These are phyloP conservation scores for Omphalotus guepiniiformis DNA, from an alignment of 768 basidiomycete genomes.

Conservation along the genomic window DNA sequence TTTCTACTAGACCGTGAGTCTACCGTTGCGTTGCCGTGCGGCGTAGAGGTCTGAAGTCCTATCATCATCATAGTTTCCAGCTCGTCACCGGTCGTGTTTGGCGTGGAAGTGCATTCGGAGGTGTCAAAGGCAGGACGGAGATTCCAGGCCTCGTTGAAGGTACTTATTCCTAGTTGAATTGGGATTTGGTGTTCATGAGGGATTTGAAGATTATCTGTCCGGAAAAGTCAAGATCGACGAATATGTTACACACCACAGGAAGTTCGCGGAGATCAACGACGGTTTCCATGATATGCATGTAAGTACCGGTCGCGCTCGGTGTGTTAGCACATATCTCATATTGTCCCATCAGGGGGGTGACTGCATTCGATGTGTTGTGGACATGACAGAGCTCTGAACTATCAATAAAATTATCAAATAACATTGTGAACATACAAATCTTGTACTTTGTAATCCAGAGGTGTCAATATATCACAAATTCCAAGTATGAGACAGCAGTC, in stretches of 20 bases:
- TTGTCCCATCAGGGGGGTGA: conserved; percentile 54
- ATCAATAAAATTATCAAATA: conserved; percentile 20
- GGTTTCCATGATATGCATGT: conserved; percentile 98
- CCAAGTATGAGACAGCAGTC: no score
- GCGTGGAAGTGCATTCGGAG: conserved; percentile 95
- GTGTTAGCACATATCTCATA: not conserved
- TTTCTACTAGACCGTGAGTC: conserved; percentile 79
- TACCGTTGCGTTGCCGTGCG: not conserved
- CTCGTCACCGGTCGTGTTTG: conserved; percentile 86
- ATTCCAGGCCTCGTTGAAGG: conserved; percentile 91
- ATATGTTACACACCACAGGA: conserved; percentile 87
- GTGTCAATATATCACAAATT: not conserved
- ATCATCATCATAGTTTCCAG: conserved; percentile 48
- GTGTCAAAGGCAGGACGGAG: conserved; percentile 96
- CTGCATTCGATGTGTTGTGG: conserved; percentile 93
- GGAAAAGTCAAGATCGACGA: conserved; percentile 90
- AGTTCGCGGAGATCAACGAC: conserved; percentile 70
- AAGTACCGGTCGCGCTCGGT: conserved; percentile 31
- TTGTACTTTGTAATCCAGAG: conserved; percentile 12
- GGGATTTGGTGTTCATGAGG: conserved; percentile 4
- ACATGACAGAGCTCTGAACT: conserved; percentile 51
- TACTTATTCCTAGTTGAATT: conserved; percentile 25
- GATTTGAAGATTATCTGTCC: conserved; percentile 65
- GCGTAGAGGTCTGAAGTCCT: conserved; percentile 10
- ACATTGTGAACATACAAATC: conserved; percentile 4